Evolutionary conservation across 2,329 filamentous ascomycete genomes (phyloP).

Genomic region (Diaporthe velutina): DNA sequence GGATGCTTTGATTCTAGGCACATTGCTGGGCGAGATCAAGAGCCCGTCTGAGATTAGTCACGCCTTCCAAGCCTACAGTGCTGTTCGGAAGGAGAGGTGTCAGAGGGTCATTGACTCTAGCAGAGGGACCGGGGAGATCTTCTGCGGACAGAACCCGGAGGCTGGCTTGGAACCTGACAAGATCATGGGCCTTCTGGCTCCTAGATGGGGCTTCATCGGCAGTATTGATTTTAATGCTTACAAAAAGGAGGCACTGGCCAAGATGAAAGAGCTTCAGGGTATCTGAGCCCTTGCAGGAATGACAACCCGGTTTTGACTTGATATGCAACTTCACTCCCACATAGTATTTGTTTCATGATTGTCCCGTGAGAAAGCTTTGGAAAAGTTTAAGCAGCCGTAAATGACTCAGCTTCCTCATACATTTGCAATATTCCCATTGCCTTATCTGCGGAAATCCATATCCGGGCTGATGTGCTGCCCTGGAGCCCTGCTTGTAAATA

Average conservation of each 20-base stretch:
- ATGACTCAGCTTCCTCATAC: too few relatives aligned
- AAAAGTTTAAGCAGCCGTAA: neutral
- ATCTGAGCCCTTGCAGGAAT: neutral
- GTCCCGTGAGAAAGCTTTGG: too few relatives aligned
- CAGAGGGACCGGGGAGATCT: conserved; percentile 34
- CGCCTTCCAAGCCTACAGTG: conserved; percentile 37
- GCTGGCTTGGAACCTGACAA: conserved; percentile 38
- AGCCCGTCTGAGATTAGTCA: conserved; percentile 17
- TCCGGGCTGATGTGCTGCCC: neutral
- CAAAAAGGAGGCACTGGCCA: conserved; percentile 33
- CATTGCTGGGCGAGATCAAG: conserved; percentile 24
- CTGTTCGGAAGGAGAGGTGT: conserved; percentile 29
- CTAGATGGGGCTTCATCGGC: conserved; percentile 38
- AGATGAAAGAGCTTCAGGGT: conserved; percentile 27
- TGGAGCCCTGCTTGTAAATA: neutral
- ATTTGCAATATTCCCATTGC: too few relatives aligned
- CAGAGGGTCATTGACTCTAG: conserved; percentile 40
- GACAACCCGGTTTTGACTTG: neutral
- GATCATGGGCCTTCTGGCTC: conserved; percentile 25
- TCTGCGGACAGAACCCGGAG: conserved; percentile 37
- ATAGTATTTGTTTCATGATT: too few relatives aligned
- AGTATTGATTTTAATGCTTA: conserved; percentile 33
- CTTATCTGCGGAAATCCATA: fast-evolving
- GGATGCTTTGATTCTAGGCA: conserved; percentile 38
- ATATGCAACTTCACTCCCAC: neutral